Evolutionary conservation across 805 yeast species (phyloP), one percentile per base, ranked within the genome.

Genomic region (Citeromyces nyonsensis): DNA sequence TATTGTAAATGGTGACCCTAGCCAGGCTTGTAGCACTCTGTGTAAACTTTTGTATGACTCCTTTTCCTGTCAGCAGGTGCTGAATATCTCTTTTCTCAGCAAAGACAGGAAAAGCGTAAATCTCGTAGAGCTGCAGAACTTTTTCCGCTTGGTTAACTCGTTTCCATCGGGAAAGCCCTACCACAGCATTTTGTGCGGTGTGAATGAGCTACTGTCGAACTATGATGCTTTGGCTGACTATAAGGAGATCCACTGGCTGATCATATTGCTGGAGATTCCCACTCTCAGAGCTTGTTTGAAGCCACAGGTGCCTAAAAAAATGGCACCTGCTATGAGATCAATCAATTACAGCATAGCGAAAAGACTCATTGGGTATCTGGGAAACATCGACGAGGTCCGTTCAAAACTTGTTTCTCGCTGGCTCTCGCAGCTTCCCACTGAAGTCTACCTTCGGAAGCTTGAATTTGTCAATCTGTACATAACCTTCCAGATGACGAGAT

Each of bases 401-500:
- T 48, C 61, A 3, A 62, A 59, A 24, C 60, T 61, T 41, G 44
- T 78, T 18, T 61, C 69, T 2, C 61, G 65, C 36, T 52, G 81
- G 77, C 61, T 73, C 44, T 56, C 72, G 3, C 56, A 62, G 29
- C 44, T 61, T 11, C 52, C 73, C 0, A 35, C 40, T 0, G 51
- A 48, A 0, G 61, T 56, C 6, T 77, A 79, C 39, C 48, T 49
- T 7, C 44, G 49, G 2, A 73, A 75, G 41, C 66, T 84, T 1
- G 83, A 83, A 26, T 55, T 79, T 24, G 43, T 82, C 31, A 86
- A 85, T 44, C 59, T 83, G 14, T 84, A 79, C 51, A 65, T 85
- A 25, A 78, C 93, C 0, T 83, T 80, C 45, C 83, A 82, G 29
- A 56, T 86, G 34, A 66, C 73, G 27, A 61, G 71, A 7, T 18